Evolutionary conservation across 805 yeast genomes (phyloP).

Genomic region (Lipomyces japonicus): DNA sequence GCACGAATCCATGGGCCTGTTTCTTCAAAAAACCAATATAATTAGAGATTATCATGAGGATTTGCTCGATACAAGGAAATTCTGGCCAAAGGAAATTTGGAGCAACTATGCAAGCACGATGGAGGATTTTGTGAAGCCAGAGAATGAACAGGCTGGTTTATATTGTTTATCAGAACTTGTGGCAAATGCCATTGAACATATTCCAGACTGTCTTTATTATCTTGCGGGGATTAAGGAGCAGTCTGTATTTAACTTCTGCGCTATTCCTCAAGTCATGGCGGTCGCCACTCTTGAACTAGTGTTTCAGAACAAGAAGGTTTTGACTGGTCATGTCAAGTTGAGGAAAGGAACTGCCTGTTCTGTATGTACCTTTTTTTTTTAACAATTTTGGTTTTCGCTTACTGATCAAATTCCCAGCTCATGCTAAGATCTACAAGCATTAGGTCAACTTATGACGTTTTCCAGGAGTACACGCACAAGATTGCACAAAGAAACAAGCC

Average conservation of each 20-base stretch:
- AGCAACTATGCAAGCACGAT: slow-evolving; percentile 63
- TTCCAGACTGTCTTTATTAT: slow-evolving; percentile 68
- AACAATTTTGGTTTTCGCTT: background rate
- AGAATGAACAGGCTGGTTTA: slow-evolving; percentile 53
- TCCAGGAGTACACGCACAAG: slow-evolving; percentile 64
- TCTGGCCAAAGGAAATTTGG: slow-evolving; percentile 97
- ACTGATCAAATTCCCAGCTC: slow-evolving; percentile 41
- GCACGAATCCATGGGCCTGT: slow-evolving; percentile 87
- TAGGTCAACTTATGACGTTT: slow-evolving; percentile 70
- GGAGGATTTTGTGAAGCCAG: slow-evolving; percentile 54
- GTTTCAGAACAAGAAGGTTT: slow-evolving; percentile 72
- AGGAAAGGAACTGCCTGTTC: slow-evolving; percentile 73
- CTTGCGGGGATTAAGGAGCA: slow-evolving; percentile 74
- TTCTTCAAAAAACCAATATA: slow-evolving; percentile 92
- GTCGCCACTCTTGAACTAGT: slow-evolving; percentile 87
- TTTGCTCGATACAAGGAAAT: slow-evolving; percentile 82
- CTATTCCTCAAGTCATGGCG: slow-evolving; percentile 99
- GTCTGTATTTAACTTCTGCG: slow-evolving; percentile 83
- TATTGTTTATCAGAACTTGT: slow-evolving; percentile 79
- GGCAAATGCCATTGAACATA: slow-evolving; percentile 73
- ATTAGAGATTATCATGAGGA: slow-evolving; percentile 95
- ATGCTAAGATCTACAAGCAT: slow-evolving; percentile 71
- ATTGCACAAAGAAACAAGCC: slow-evolving; percentile 79
- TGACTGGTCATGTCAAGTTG: slow-evolving; percentile 73
- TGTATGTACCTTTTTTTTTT: slow-evolving; percentile 2